Base-by-base conservation (phyloP, 1,139 yeast genomes). In the Starmera stellimalicola region DNA sequence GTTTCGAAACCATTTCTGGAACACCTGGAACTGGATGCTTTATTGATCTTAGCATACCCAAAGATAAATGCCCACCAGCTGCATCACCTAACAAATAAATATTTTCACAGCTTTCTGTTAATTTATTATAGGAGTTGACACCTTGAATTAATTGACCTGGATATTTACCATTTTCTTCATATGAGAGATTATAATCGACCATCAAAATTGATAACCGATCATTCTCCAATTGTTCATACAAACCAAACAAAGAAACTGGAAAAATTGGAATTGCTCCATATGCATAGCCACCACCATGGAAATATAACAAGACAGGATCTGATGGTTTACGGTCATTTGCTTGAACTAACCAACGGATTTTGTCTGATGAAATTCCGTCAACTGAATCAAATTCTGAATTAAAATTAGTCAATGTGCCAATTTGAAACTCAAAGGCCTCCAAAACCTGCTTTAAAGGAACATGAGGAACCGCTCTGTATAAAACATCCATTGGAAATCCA, bases 221-320 rank as follows among this genome's bases (percentile, higher is more conserved):
- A 31, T 59, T 37, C 11, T 36, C 36, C 18, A 65, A 44, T 23
- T 60, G 66, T 37, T 60, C 51, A 42, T 68, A 66, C 32, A 70
- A 39, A 6, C 51, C 47, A 3, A 60, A 31, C 11, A 40, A 28
- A 27, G 42, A 35, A 12, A 33, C 31, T 7, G 62, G 52, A 16
- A 55, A 65, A 4, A 57, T 37, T 10, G 53, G 60, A 25, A 54
- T 50, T 30, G 56, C 38, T 16, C 55, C 58, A 30, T 62, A 46
- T 27, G 54, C 50, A 42, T 52, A 66, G 1, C 70, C 73, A 22
- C 73, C 73, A 14, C 73, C 73, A 42, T 68, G 73, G 23, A 55
- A 36, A 37, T 52, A 54, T 6, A 54, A 23, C 8, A 54, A 22
- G 9, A 55, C 58, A 2, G 59, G 56, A 26, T 55, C 60, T 7